These are phyloP conservation scores for Suillus subluteus DNA, from an alignment of 768 basidiomycete species.

Conservation along the genomic window DNA sequence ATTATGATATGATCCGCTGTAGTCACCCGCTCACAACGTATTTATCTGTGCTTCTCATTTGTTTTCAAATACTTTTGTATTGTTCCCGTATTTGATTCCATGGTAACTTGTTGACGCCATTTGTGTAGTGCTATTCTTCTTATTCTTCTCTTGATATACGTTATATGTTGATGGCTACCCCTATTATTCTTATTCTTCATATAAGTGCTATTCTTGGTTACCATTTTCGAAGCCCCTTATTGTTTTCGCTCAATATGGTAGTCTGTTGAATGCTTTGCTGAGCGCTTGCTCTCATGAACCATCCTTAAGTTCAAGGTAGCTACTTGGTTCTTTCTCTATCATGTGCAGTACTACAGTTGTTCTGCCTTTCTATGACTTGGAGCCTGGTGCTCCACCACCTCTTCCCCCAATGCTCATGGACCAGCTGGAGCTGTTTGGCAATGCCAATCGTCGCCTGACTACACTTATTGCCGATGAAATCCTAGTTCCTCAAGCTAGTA, in stretches of 20 bases:
- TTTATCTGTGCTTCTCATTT: neutral
- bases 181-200: too few species aligned
- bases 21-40: neutral
- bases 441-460: neutral
- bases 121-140: too few species aligned
- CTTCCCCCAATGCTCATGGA: slow-evolving; percentile 7
- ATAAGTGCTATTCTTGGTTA: too few species aligned
- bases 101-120: neutral
- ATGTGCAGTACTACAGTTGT: slow-evolving; percentile 7
- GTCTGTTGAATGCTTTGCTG: neutral
- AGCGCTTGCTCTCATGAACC: neutral
- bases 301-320: neutral
- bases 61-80: neutral
- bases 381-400: neutral
- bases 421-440: slow-evolving; percentile 10
- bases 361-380: slow-evolving; percentile 6
- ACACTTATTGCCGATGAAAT: slow-evolving; percentile 8
- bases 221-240: too few species aligned
- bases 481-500: neutral
- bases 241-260: too few species aligned
- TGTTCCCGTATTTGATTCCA: neutral
- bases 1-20: neutral
- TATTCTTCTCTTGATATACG: too few species aligned
- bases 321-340: neutral
- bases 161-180: too few species aligned